phyloP scores from a whole-genome alignment of 164 flowering plant species.

The Saururus chinensis region DNA sequence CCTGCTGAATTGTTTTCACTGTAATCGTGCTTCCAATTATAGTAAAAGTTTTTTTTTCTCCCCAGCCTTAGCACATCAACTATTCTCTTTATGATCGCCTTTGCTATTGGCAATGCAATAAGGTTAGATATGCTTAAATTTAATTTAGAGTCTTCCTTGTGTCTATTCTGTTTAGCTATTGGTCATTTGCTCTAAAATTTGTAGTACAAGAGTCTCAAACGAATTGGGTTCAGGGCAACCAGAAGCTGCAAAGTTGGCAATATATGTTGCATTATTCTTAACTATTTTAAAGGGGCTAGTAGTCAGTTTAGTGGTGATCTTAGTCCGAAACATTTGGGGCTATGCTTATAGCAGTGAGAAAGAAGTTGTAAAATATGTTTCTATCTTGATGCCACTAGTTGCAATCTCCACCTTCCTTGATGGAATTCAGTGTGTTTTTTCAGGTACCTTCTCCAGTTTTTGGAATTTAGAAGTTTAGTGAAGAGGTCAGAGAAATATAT shows the following conservation, averaged over 20 bases:
- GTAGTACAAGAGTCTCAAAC: conserved; percentile 44
- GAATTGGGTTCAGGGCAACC: conserved; percentile 50
- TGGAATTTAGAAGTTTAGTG: not conserved
- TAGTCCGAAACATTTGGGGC: no score
- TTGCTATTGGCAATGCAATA: not conserved
- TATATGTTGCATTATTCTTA: conserved; percentile 15
- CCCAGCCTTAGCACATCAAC: not conserved
- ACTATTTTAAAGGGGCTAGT: conserved; percentile 23
- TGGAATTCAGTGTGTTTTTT: conserved; percentile 42
- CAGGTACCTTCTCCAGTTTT: conserved; percentile 20
- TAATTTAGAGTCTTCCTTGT: not conserved
- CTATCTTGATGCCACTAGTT: conserved; percentile 28
- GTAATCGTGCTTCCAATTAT: not conserved
- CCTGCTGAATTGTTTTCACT: not conserved
- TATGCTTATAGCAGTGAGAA: conserved; percentile 3
- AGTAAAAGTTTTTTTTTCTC: not conserved
- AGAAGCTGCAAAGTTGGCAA: conserved; percentile 39
- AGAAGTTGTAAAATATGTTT: conserved; percentile 22
- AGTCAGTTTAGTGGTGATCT: conserved; percentile 16
- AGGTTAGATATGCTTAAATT: not conserved
- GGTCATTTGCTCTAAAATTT: not conserved
- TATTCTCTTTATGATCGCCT: not conserved
- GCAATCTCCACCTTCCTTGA: conserved; percentile 37
- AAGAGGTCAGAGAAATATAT: not conserved
- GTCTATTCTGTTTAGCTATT: not conserved